Conservation (phyloP, 108 stramenopile species). For the Cyclotella kingstonii region DNA sequence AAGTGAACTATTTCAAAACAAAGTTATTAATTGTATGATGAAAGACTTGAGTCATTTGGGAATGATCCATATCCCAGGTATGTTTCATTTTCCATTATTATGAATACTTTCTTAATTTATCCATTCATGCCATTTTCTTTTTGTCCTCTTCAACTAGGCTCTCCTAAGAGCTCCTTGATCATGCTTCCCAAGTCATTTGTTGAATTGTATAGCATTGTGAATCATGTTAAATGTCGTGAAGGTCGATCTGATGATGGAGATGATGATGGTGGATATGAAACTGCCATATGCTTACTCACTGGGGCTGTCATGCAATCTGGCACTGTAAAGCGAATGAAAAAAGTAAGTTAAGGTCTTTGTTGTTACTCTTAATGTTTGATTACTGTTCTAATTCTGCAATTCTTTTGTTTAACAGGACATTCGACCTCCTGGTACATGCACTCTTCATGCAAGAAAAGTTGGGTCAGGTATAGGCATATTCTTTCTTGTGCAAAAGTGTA, state of each 20-base stretch:
- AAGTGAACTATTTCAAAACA: conserved; percentile 61
- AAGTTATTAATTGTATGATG: conserved; percentile 64
- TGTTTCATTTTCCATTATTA: background rate
- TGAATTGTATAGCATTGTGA: conserved; percentile 82
- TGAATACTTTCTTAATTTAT: background rate
- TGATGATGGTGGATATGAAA: conserved; percentile 70
- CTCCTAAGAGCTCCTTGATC: conserved; percentile 59
- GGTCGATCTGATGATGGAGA: conserved; percentile 59
- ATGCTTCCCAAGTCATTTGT: conserved; percentile 86
- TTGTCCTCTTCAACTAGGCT: conserved; percentile 1
- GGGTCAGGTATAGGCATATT: conserved; percentile 90
- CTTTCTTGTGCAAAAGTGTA: conserved; percentile 90
- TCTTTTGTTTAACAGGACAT: conserved; percentile 18
- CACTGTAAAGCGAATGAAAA: conserved; percentile 47
- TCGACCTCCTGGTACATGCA: conserved; percentile 81
- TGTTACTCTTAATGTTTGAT: background rate
- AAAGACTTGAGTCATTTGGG: conserved; percentile 84
- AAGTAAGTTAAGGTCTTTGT: conserved; percentile 15
- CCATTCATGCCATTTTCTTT: background rate
- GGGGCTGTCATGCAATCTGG: conserved; percentile 87
- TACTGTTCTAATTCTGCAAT: background rate
- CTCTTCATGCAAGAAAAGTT: conserved; percentile 74
- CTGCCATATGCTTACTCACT: conserved; percentile 87
- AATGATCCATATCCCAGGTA: conserved; percentile 61
- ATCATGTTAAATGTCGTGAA: conserved; percentile 73